Evolutionary conservation across 2,329 filamentous ascomycete species (phyloP), one percentile per base, ranked within the genome.

Genomic region (Cytospora leucostoma): DNA sequence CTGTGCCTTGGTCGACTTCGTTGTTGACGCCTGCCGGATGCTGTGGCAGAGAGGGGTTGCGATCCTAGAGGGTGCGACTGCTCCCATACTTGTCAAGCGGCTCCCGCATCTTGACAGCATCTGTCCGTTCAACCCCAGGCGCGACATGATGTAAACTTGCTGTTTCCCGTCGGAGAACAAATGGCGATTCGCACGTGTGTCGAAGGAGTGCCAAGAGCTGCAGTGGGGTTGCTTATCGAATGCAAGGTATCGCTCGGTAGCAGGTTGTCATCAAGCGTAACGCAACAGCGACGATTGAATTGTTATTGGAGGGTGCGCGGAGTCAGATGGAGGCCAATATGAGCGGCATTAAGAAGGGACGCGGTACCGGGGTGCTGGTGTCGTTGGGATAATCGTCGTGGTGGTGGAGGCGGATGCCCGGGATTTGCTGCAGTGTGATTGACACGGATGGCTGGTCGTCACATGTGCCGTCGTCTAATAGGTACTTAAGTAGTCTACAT

Each of bases 1-100:
- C 54, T 61, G 61, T 2, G 57, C 61, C 21, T 58, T 64, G 33
- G 61, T 64, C n/a, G 64, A 27, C n/a, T 38, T 49, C 19, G 64
- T 66, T 15, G 60, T 65, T 44, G 64, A 64, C 27, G 56, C 64
- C 27, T 61, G 57, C 32, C 64, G 54, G 19, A 61, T 44, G 40
- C 27, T 21, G 38, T 64, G 53, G 27, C 37, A 44, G 4, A 66
- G 11, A 4, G 47, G 32, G 17, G n/a, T 55, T 11, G 35, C 49
- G 21, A 12, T 50, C n/a, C 53, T 27, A 8, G 52, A 32, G 3
- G 61, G 54, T 15, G 61, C 37, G 12, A 59, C 51, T 27, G 27
- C 27, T 12, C 61, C 58, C 13, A 34, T 51, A 21, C n/a, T 47
- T 27, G 55, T 53, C 64, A 56, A 61, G 10, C 49, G n/a, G 44